phyloP scores from a whole-genome alignment of 1,284 basidiomycete species.

The Marasmius sp. region DNA sequence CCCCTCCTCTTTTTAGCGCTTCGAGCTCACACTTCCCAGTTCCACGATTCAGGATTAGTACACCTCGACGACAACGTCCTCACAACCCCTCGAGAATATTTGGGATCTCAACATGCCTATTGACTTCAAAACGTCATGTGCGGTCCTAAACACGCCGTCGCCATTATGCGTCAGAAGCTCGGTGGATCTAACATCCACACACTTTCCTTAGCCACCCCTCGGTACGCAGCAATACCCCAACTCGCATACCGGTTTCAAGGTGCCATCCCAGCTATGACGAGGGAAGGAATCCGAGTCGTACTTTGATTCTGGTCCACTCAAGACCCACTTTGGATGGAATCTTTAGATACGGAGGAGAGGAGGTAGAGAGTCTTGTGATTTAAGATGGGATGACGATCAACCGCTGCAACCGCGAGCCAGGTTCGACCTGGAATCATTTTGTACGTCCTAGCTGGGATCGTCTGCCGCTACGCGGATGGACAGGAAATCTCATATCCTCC shows the following conservation, averaged over 20 bases:
- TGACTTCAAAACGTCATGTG: slow-evolving; percentile 98
- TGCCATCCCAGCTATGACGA: slow-evolving; percentile 95
- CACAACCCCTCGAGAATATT: slow-evolving; percentile 92
- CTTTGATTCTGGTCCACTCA: too few species aligned
- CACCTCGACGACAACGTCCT: slow-evolving; percentile 94
- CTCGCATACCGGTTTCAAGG: slow-evolving; percentile 85
- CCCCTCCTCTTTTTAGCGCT: background rate
- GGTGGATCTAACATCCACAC: slow-evolving; percentile 98
- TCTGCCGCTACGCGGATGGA: background rate
- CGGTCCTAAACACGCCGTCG: slow-evolving; percentile 95
- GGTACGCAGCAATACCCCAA: slow-evolving; percentile 95
- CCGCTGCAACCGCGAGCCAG: too few species aligned
- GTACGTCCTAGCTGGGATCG: background rate
- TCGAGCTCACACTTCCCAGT: slow-evolving; percentile 42
- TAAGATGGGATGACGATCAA: too few species aligned
- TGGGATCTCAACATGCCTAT: slow-evolving; percentile 94
- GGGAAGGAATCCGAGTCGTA: slow-evolving; percentile 93
- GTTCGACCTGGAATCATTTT: background rate
- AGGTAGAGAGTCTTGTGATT: slow-evolving; percentile 85
- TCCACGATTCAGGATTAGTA: slow-evolving; percentile 96
- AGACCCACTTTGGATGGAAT: slow-evolving; percentile 97
- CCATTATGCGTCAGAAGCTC: slow-evolving; percentile 92
- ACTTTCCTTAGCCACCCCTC: slow-evolving; percentile 90
- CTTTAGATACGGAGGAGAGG: slow-evolving; percentile 96
- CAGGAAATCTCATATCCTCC: background rate